Evolutionary conservation across 2,329 filamentous ascomycete species (phyloP), one percentile per base, ranked within the genome.

Genomic region (Ceratocystis alfenasii): DNA sequence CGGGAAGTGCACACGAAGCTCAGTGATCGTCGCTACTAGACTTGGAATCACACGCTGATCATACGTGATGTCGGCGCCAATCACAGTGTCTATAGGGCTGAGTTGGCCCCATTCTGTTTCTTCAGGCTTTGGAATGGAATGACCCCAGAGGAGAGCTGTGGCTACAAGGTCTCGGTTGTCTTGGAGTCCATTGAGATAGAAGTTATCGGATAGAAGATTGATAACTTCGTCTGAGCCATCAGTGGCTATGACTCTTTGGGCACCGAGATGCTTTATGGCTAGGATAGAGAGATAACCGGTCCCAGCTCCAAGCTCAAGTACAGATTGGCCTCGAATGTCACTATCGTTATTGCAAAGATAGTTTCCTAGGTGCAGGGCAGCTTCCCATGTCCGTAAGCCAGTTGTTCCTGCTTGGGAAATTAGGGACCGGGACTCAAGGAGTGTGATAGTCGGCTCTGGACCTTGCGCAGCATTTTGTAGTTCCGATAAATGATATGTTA

Each of bases 51-150:
- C 79, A 45, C 77, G 77, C 68, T 78, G 78, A 72, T 93, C 88
- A 74, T 92, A 93, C 0, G 87, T 92, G 74, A 93, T 82, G 73
- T 93, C 89, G 44, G 89, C 87, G 3, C 88, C 89, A 33, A 93
- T 74, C 1, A 92, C 80, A 3, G 89, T 74, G 72, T 92, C 86
- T 57, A 84, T 73, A 28, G 60, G 46, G 3, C 59, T 60, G 8
- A 36, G 7, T 59, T 60, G 63, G 5, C 66, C 66, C 66, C 66
- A 67, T 2, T 63, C 63, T 1, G 72, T 70, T 3, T 72, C 71
- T 20, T 77, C 78, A 22, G 75, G 76, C 69, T 80, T 79, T 81
- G 81, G 82, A 3, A 86, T 73, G 0, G 80, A 80, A 68, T 81
- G 77, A 0, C 87, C 87, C 87, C 87, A 90, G 72, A 79, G 80